phyloP scores from a whole-genome alignment of 257 asterid genomes.

The Parsonsia alboflavescens region DNA sequence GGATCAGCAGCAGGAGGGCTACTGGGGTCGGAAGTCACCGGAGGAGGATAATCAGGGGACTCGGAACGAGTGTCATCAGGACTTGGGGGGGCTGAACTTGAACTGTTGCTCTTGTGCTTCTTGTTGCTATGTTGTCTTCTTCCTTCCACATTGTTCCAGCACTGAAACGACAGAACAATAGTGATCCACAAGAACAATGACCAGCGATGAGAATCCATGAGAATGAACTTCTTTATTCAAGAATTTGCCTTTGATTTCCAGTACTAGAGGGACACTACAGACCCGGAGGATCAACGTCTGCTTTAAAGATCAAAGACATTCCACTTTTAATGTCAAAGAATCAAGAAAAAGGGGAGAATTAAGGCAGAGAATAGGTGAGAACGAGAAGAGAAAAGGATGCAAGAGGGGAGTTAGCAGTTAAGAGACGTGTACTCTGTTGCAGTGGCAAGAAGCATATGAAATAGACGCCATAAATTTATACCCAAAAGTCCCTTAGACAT shows the following conservation, averaged over 20 bases:
- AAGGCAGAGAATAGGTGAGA: conserved; percentile 15
- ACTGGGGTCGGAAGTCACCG: conserved; percentile 40
- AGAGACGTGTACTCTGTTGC: conserved; percentile 2
- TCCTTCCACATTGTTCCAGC: conserved; percentile 33
- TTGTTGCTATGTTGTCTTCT: conserved; percentile 41
- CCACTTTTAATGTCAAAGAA: background rate
- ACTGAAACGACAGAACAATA: conserved; percentile 17
- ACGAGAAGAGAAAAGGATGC: background rate
- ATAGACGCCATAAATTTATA: conserved; percentile 45
- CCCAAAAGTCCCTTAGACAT: conserved; percentile 8
- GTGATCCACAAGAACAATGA: conserved; percentile 16
- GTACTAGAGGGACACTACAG: background rate
- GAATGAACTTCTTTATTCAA: background rate
- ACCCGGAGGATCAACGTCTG: background rate
- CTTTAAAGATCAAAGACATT: background rate
- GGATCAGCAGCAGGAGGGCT: conserved; percentile 24
- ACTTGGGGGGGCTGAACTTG: conserved; percentile 21
- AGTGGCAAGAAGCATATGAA: conserved; percentile 26
- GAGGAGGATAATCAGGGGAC: conserved; percentile 17
- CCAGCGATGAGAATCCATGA: conserved; percentile 29
- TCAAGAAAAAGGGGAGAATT: background rate
- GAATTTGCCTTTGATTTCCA: background rate
- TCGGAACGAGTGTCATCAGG: conserved; percentile 16
- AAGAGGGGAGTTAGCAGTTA: conserved; percentile 12
- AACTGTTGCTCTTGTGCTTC: conserved; percentile 29